phyloP scores from a whole-genome alignment of 768 basidiomycete species.

The Collybia nuda region DNA sequence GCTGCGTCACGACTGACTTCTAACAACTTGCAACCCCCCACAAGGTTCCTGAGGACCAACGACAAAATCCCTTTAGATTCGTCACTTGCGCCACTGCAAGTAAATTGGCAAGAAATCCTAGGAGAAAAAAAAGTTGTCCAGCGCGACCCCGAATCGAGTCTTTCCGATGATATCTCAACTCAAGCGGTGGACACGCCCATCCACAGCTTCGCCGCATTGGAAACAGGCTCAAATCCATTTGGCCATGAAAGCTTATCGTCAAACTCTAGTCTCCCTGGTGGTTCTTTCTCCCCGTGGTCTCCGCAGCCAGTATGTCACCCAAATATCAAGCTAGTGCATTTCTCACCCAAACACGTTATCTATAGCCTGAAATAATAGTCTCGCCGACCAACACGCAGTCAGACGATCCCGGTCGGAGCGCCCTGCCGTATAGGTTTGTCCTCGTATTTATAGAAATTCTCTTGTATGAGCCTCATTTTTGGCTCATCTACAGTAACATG shows the following conservation, averaged over 20 bases:
- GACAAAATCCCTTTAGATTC: conserved; percentile 1
- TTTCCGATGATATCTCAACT: conserved; percentile 9
- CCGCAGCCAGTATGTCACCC: not conserved
- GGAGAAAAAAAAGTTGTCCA: not conserved
- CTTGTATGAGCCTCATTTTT: not conserved
- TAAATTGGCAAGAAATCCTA: conserved; percentile 8
- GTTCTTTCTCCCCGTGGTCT: conserved; percentile 8
- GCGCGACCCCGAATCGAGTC: not conserved
- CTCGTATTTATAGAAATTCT: too few relatives aligned
- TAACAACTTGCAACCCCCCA: not conserved
- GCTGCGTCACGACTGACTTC: not conserved
- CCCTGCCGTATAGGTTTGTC: too few relatives aligned
- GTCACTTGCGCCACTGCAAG: not conserved
- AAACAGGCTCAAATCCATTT: not conserved
- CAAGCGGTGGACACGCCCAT: conserved; percentile 8
- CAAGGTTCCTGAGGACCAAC: not conserved
- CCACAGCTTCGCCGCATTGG: not conserved
- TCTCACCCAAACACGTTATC: not conserved
- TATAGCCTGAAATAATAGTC: not conserved
- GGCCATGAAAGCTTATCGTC: not conserved
- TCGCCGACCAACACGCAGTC: not conserved
- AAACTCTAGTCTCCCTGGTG: not conserved
- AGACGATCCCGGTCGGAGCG: too few relatives aligned
- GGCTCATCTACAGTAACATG: conserved; percentile 1
- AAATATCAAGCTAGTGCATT: not conserved